A percentile compares a stretch with the other conserved stretches of the same genome.
Evolutionary conservation across 164 flowering plant genomes (phyloP).

Genomic region (Nymphaea thermarum): DNA sequence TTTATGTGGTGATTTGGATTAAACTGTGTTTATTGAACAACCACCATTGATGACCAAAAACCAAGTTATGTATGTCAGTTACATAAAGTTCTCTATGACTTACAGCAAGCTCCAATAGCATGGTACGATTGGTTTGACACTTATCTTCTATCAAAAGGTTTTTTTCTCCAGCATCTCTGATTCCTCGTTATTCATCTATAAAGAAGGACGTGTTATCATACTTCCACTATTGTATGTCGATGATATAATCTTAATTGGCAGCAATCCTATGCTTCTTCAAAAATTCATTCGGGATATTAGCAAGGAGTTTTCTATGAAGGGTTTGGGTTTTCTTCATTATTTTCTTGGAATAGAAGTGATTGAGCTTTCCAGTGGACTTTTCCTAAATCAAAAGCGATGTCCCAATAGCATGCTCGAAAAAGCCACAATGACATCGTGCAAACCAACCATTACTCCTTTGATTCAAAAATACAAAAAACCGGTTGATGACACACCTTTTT

Average conservation of each 20-base stretch:
- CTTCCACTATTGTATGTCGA: not conserved
- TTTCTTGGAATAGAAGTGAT: not conserved
- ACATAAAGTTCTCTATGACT: not conserved
- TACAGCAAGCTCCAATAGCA: not conserved
- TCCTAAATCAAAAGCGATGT: not conserved
- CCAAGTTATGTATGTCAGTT: not conserved
- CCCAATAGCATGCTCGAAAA: not conserved
- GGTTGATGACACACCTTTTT: not conserved
- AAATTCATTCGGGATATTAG: not conserved
- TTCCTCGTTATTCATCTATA: not conserved
- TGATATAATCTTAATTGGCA: slow-evolving; percentile 1
- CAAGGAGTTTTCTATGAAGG: not conserved
- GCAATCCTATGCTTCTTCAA: not conserved
- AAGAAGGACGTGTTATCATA: not conserved
- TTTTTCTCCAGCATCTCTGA: not conserved
- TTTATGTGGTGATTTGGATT: not conserved
- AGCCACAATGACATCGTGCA: not conserved
- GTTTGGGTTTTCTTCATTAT: not conserved
- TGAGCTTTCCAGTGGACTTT: not conserved
- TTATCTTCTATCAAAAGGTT: not conserved
- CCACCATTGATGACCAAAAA: not conserved
- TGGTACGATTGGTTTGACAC: not conserved
- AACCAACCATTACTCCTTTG: not conserved
- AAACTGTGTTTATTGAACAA: slow-evolving; percentile 1
- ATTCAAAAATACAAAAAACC: not conserved